These are phyloP conservation scores for Elongisporangium prolatum DNA, from an alignment of 352 stramenopile genomes.

Conservation along the genomic window DNA sequence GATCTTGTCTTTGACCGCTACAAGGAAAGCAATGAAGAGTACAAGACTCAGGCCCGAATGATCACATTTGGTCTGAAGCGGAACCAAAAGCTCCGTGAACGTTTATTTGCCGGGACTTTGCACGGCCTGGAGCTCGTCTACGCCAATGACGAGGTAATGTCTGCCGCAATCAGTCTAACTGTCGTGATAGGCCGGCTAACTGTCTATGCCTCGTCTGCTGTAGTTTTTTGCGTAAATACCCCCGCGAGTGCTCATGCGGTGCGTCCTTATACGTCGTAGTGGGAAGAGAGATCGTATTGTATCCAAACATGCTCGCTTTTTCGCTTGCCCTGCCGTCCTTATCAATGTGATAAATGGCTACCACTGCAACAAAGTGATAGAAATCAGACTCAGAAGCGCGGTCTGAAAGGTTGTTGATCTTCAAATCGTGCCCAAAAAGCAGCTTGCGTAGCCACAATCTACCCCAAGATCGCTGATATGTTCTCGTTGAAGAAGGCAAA, in stretches of 20 bases:
- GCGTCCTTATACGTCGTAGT: background rate
- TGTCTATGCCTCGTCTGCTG: background rate
- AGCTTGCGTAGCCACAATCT: background rate
- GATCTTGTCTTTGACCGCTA: constrained; percentile 73
- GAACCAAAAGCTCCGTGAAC: constrained; percentile 54
- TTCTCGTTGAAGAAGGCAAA: background rate
- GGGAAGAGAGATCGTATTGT: background rate
- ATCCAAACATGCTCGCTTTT: background rate
- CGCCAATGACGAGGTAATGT: constrained; percentile 55
- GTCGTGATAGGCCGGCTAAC: background rate
- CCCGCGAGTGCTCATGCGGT: background rate
- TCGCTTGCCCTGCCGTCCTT: background rate
- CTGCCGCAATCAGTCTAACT: background rate
- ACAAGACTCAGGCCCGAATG: constrained; percentile 64
- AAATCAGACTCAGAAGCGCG: background rate
- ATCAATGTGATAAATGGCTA: too few species aligned
- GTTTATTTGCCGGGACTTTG: constrained; percentile 56
- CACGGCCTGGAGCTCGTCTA: constrained; percentile 76
- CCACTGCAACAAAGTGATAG: background rate
- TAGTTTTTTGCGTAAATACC: background rate
- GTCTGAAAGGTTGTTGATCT: background rate
- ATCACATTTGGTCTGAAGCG: constrained; percentile 79
- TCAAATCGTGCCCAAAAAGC: background rate
- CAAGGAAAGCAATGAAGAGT: constrained; percentile 74
- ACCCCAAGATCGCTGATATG: background rate